A percentile compares a stretch with the other conserved stretches of the same genome.
Conservation (phyloP, 495 filamentous ascomycete species). For the Podospora tetraspora region DNA sequence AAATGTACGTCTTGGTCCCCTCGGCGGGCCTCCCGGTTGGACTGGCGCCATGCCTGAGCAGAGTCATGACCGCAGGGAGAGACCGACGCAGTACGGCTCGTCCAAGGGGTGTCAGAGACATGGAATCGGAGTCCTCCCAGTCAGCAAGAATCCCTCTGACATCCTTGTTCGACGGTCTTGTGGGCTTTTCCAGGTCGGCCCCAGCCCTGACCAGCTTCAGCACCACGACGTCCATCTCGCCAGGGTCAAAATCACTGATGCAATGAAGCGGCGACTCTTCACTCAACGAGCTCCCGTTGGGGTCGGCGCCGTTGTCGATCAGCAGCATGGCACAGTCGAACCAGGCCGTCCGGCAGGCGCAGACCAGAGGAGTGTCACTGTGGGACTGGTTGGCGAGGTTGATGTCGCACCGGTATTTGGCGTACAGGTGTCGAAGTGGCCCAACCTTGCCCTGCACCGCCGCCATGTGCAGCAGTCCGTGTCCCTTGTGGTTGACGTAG, state of each 20-base stretch:
- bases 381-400: constrained; percentile 11
- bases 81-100: constrained; percentile 13
- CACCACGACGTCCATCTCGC: constrained; percentile 13
- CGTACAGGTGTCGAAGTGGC: constrained; percentile 5
- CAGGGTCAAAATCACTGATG: constrained; percentile 3
- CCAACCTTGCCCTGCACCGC: constrained; percentile 6
- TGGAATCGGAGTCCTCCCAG: constrained; percentile 13
- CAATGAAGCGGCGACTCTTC: constrained; percentile 15
- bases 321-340: constrained; percentile 5
- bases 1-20: not conserved
- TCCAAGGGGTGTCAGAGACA: constrained; percentile 11
- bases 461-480: constrained; percentile 15
- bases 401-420: constrained; percentile 16
- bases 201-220: constrained; percentile 2
- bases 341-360: constrained; percentile 12
- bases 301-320: constrained; percentile 16
- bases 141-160: constrained; percentile 10
- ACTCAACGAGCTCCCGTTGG: constrained; percentile 4
- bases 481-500: constrained; percentile 17
- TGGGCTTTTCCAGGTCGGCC: constrained; percentile 12
- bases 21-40: not conserved
- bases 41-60: constrained; percentile 15
- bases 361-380: constrained; percentile 6
- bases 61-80: constrained; percentile 7
- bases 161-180: constrained; percentile 4